Evolutionary conservation across 2,329 filamentous ascomycete genomes (phyloP).

Genomic region (Blastomyces gilchristii): DNA sequence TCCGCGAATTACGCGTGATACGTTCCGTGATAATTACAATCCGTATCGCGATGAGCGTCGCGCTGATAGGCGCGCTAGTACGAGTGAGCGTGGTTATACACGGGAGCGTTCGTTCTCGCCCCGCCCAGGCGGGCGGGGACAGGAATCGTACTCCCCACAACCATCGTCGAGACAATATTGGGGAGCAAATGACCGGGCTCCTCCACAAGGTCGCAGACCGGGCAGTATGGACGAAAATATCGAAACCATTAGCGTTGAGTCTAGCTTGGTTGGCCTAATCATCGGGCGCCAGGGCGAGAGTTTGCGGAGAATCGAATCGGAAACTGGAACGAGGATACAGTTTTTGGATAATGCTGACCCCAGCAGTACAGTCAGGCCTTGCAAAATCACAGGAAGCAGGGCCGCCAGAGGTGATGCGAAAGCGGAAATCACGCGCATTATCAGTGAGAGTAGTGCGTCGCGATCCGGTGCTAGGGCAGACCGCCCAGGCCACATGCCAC

Average conservation of each 20-base stretch:
- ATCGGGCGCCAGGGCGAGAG: conserved; percentile 89
- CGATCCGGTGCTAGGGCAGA: conserved; percentile 5
- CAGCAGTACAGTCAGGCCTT: conserved; percentile 64
- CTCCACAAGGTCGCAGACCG: conserved; percentile 31
- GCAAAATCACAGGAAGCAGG: conserved; percentile 69
- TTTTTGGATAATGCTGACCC: conserved; percentile 68
- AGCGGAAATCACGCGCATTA: conserved; percentile 73
- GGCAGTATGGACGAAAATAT: conserved; percentile 53
- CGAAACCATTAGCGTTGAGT: conserved; percentile 79
- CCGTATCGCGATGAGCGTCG: conserved; percentile 80
- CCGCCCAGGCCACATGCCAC: background rate
- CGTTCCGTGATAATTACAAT: conserved; percentile 65
- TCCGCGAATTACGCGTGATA: conserved; percentile 55
- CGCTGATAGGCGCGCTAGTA: conserved; percentile 45
- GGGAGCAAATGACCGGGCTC: conserved; percentile 48
- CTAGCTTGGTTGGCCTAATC: conserved; percentile 75
- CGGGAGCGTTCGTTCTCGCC: conserved; percentile 64
- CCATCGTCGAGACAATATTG: conserved; percentile 40
- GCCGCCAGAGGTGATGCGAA: conserved; percentile 67
- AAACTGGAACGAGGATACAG: conserved; percentile 75
- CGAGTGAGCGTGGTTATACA: conserved; percentile 46
- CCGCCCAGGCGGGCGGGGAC: conserved; percentile 44
- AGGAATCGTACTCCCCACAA: conserved; percentile 50
- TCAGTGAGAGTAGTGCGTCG: conserved; percentile 66
- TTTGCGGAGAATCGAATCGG: conserved; percentile 69